A percentile compares a stretch with the other conserved stretches of the same genome.
Conservation (phyloP, 306 rosid genomes). For the Hylodesmum podocarpum region DNA sequence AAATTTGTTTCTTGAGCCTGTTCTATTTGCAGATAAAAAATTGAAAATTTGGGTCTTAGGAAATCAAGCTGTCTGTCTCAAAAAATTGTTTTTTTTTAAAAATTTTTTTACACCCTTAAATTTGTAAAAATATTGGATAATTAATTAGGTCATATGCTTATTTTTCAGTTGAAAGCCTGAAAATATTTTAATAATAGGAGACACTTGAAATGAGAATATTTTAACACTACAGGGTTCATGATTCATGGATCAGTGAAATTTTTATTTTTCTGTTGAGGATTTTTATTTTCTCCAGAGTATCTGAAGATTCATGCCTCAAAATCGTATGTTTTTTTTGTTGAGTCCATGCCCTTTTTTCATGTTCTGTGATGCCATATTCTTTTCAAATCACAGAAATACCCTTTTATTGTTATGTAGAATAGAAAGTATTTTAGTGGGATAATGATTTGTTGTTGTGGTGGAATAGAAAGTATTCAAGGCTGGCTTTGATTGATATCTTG, state of each 20-base stretch:
- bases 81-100: neutral
- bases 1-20: neutral
- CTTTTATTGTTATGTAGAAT: neutral
- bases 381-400: neutral
- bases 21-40: neutral
- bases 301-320: conserved; percentile 6
- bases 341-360: neutral
- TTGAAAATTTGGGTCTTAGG: neutral
- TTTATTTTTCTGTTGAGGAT: neutral
- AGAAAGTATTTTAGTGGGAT: neutral
- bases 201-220: neutral
- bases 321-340: no score
- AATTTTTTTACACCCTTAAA: neutral
- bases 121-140: neutral
- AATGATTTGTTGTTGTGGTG: no score
- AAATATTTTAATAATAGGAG: neutral
- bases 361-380: neutral
- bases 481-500: conserved; percentile 21
- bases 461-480: neutral
- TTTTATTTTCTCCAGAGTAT: neutral
- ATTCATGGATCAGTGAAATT: neutral
- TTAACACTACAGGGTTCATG: neutral
- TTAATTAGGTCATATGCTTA: neutral
- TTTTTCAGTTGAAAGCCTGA: neutral
- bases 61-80: neutral